A percentile compares a stretch with the other conserved stretches of the same genome.
phyloP scores from a whole-genome alignment of 139 green algal genomes.

The Coccomyxa sp. region DNA sequence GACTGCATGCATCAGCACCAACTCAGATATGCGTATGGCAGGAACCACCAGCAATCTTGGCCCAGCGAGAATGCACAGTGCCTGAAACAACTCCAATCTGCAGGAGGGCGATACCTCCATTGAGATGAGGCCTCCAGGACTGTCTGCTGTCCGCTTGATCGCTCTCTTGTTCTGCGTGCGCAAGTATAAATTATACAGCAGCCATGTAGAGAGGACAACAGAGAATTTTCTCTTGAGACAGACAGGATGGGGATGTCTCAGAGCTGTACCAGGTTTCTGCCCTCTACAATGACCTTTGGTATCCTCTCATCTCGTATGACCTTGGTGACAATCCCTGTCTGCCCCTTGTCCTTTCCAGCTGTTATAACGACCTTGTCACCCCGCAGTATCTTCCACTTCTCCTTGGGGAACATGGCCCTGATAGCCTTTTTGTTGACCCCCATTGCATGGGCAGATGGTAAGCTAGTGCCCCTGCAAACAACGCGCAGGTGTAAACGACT shows the following conservation, averaged over 20 bases:
- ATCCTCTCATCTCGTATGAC: constrained; percentile 49
- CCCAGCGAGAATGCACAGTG: too few relatives aligned
- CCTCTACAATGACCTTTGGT: constrained; percentile 62
- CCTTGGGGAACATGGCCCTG: constrained; percentile 35
- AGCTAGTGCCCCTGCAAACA: too few relatives aligned
- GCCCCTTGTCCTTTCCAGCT: constrained; percentile 69
- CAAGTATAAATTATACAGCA: not conserved
- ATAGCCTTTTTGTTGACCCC: constrained; percentile 24
- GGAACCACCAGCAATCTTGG: not conserved
- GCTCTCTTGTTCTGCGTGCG: constrained; percentile 53
- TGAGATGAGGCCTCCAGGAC: constrained; percentile 57
- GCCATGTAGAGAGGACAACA: not conserved
- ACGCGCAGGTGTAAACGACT: too few relatives aligned
- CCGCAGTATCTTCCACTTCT: constrained; percentile 54
- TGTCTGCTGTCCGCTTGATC: constrained; percentile 49
- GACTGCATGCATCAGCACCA: constrained; percentile 19
- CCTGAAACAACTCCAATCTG: not conserved
- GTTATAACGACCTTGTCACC: constrained; percentile 62
- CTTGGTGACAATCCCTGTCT: constrained; percentile 51
- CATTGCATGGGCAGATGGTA: too few relatives aligned
- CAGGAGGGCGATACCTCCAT: constrained; percentile 32
- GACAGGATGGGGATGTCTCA: too few relatives aligned
- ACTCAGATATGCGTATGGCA: not conserved
- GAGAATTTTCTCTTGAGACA: too few relatives aligned
- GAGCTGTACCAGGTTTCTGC: constrained; percentile 72